Evolutionary conservation across 495 filamentous ascomycete species (phyloP).

Genomic region (Filosporella fistucella): DNA sequence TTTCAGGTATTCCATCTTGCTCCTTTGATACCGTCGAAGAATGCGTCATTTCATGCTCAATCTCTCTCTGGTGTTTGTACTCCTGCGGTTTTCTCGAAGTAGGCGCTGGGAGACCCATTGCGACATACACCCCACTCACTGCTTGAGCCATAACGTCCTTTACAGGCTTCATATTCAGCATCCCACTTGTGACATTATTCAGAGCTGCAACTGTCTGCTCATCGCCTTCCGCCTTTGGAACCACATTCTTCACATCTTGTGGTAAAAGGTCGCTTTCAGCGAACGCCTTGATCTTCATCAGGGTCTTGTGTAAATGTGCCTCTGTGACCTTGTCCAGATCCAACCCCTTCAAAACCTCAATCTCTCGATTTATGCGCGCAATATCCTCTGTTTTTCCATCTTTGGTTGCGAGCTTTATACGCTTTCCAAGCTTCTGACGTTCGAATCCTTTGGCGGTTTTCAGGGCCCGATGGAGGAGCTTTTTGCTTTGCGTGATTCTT

Average conservation of each 20-base stretch:
- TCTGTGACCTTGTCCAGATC: slow-evolving; percentile 62
- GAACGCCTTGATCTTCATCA: slow-evolving; percentile 69
- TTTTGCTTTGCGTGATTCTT: slow-evolving; percentile 53
- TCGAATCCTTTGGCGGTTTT: slow-evolving; percentile 85
- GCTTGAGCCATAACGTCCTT: slow-evolving; percentile 61
- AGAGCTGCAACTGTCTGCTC: slow-evolving; percentile 40
- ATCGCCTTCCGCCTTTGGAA: slow-evolving; percentile 37
- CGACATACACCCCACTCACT: slow-evolving; percentile 55
- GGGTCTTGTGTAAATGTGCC: slow-evolving; percentile 67
- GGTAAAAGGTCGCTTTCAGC: slow-evolving; percentile 44
- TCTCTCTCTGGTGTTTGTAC: slow-evolving; percentile 28
- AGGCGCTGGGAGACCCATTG: slow-evolving; percentile 49
- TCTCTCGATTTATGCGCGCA: slow-evolving; percentile 63
- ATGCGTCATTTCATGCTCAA: slow-evolving; percentile 15
- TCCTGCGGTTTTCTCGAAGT: slow-evolving; percentile 8
- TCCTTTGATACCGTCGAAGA: no score
- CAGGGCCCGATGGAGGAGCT: slow-evolving; percentile 59
- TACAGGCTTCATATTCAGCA: slow-evolving; percentile 74
- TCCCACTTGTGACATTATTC: slow-evolving; percentile 72
- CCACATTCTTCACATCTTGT: slow-evolving; percentile 41
- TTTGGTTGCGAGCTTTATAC: slow-evolving; percentile 60
- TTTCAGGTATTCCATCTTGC: slow-evolving; percentile 17
- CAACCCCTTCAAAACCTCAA: slow-evolving; percentile 71
- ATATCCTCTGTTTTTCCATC: slow-evolving; percentile 39
- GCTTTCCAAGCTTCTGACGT: slow-evolving; percentile 77